These are phyloP conservation scores for Penicillium expansum DNA, from an alignment of 2,329 filamentous ascomycete species.

Conservation along the genomic window DNA sequence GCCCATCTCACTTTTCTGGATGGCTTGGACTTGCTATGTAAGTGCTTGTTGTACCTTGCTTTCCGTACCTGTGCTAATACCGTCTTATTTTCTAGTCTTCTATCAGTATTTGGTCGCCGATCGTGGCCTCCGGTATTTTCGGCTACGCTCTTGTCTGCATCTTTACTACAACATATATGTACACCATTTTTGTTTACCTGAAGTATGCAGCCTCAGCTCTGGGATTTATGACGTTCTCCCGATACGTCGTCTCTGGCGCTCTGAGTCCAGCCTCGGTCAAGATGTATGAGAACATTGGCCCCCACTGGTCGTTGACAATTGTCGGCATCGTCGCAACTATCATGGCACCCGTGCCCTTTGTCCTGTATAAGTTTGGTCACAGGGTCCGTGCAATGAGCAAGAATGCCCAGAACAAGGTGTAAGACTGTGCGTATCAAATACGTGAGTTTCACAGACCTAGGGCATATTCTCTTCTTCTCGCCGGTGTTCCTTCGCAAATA, in stretches of 20 bases:
- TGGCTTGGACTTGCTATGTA: conserved; percentile 19
- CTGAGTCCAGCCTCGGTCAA: conserved; percentile 32
- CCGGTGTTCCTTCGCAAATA: neutral
- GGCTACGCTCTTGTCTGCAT: conserved; percentile 50
- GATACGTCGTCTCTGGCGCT: conserved; percentile 40
- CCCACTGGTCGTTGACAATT: conserved; percentile 43
- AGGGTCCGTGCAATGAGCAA: neutral
- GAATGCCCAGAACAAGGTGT: neutral
- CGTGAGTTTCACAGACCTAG: neutral
- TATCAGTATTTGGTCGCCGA: conserved; percentile 51
- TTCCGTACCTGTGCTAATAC: neutral
- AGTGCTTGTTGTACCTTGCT: neutral
- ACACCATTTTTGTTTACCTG: conserved; percentile 57
- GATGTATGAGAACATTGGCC: conserved; percentile 41
- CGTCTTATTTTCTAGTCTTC: conserved; percentile 1
- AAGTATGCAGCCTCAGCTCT: conserved; percentile 51
- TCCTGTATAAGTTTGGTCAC: conserved; percentile 6
- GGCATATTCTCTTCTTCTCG: neutral
- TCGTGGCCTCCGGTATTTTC: conserved; percentile 52
- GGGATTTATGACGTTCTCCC: conserved; percentile 40
- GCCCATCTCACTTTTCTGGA: conserved; percentile 1
- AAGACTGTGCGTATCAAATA: neutral
- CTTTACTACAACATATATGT: conserved; percentile 53
- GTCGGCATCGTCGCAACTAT: conserved; percentile 21
- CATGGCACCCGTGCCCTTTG: conserved; percentile 8